Evolutionary conservation across 441 rosid species (phyloP).

Genomic region (Populus hybrid): DNA sequence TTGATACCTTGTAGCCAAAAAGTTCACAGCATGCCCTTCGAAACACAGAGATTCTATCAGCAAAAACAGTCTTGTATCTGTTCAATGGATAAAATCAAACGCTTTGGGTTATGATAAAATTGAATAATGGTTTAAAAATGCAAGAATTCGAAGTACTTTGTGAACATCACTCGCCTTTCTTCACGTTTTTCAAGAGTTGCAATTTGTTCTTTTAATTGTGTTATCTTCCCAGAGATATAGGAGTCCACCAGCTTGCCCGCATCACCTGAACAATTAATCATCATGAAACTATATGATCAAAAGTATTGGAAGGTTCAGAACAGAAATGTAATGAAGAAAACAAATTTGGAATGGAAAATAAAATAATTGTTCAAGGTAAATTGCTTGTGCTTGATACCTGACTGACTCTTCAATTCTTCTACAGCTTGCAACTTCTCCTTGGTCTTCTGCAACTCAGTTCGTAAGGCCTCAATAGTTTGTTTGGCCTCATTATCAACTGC

Average conservation of each 20-base stretch:
- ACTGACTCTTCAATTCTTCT: slow-evolving; percentile 84
- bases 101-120: slow-evolving; percentile 25
- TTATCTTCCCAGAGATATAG: slow-evolving; percentile 75
- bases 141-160: not conserved
- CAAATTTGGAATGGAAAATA: not conserved
- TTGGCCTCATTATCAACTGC: slow-evolving; percentile 90
- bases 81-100: slow-evolving; percentile 19
- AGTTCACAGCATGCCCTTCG: slow-evolving; percentile 98
- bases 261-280: slow-evolving; percentile 38
- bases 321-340: slow-evolving; percentile 4
- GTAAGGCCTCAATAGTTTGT: slow-evolving; percentile 91
- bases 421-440: slow-evolving; percentile 90
- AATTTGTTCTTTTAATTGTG: slow-evolving; percentile 88
- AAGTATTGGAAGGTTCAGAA: not conserved
- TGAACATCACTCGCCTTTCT: slow-evolving; percentile 58
- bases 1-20: slow-evolving; percentile 91
- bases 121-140: slow-evolving; percentile 1
- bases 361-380: slow-evolving; percentile 13
- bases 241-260: slow-evolving; percentile 77
- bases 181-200: slow-evolving; percentile 95
- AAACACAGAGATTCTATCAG: slow-evolving; percentile 93
- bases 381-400: slow-evolving; percentile 48
- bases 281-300: slow-evolving; percentile 13
- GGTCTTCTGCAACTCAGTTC: slow-evolving; percentile 81
- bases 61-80: slow-evolving; percentile 98